Evolutionary conservation across 2,329 filamentous ascomycete genomes (phyloP).

Genomic region (Fusarium aywerte): DNA sequence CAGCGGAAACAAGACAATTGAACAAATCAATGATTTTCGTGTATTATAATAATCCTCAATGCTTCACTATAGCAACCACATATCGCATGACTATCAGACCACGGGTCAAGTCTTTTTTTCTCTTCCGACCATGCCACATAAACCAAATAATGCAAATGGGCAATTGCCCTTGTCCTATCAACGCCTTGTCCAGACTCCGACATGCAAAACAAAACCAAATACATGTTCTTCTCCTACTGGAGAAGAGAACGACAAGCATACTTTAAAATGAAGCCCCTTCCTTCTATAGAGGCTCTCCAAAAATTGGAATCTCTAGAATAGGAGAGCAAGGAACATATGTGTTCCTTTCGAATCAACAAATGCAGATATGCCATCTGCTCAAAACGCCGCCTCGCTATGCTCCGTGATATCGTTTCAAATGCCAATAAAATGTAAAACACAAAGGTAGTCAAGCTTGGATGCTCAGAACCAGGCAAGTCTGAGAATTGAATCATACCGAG

Average conservation of each 20-base stretch:
- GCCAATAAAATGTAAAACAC: conserved; percentile 38
- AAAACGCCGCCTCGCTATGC: conserved; percentile 57
- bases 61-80: conserved; percentile 21
- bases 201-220: conserved; percentile 14
- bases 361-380: conserved; percentile 42
- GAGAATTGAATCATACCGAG: conserved; percentile 39
- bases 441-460: conserved; percentile 29
- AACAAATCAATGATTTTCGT: conserved; percentile 26
- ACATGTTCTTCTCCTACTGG: conserved; percentile 8
- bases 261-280: conserved; percentile 22
- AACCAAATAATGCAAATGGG: conserved; percentile 28
- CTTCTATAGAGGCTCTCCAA: conserved; percentile 21
- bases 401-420: conserved; percentile 47
- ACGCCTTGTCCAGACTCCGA: conserved; percentile 38
- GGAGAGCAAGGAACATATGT: conserved; percentile 14
- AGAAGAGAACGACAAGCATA: conserved; percentile 14
- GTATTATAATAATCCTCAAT: conserved; percentile 37
- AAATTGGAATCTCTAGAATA: conserved; percentile 27
- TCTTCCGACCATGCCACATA: conserved; percentile 38
- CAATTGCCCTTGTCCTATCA: conserved; percentile 21
- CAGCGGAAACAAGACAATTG: neutral
- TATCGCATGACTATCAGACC: conserved; percentile 19
- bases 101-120: conserved; percentile 38
- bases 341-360: conserved; percentile 40
- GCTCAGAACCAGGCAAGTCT: conserved; percentile 28